These are phyloP conservation scores for Ilyonectria robusta DNA, from an alignment of 2,329 filamentous ascomycete genomes.

Conservation along the genomic window DNA sequence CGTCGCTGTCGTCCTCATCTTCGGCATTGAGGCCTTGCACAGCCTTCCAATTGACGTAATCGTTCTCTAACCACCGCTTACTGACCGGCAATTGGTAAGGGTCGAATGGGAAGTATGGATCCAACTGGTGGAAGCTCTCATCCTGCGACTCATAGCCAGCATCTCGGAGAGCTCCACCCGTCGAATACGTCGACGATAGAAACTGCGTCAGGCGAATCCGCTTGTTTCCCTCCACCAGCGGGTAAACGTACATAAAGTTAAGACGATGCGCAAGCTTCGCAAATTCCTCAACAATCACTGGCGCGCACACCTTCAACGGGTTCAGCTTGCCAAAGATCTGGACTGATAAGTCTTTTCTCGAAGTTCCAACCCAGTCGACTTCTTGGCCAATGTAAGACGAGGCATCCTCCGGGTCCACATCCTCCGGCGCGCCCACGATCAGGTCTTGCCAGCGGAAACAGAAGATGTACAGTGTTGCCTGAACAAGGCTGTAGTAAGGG, in stretches of 20 bases:
- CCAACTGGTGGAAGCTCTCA: slow-evolving; percentile 86
- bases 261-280: slow-evolving; percentile 89
- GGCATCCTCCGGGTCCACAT: slow-evolving; percentile 73
- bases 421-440: slow-evolving; percentile 73
- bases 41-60: slow-evolving; percentile 86
- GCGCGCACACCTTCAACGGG: slow-evolving; percentile 94
- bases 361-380: slow-evolving; percentile 81
- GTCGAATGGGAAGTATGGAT: slow-evolving; percentile 97
- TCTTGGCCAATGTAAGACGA: slow-evolving; percentile 77
- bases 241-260: slow-evolving; percentile 89
- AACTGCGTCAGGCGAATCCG: slow-evolving; percentile 84
- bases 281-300: slow-evolving; percentile 91
- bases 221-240: slow-evolving; percentile 93
- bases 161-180: slow-evolving; percentile 68
- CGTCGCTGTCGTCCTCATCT: slow-evolving; percentile 68
- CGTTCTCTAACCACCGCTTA: slow-evolving; percentile 87
- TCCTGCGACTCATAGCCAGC: slow-evolving; percentile 67
- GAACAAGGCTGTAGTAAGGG: slow-evolving; percentile 89
- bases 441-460: slow-evolving; percentile 98
- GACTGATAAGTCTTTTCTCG: slow-evolving; percentile 80
- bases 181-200: slow-evolving; percentile 69
- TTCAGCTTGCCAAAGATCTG: slow-evolving; percentile 93
- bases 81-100: slow-evolving; percentile 93
- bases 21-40: slow-evolving; percentile 78
- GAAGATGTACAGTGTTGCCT: slow-evolving; percentile 93